Evolutionary conservation across 2,329 filamentous ascomycete genomes (phyloP).

Genomic region (Tympanopsis confertula): DNA sequence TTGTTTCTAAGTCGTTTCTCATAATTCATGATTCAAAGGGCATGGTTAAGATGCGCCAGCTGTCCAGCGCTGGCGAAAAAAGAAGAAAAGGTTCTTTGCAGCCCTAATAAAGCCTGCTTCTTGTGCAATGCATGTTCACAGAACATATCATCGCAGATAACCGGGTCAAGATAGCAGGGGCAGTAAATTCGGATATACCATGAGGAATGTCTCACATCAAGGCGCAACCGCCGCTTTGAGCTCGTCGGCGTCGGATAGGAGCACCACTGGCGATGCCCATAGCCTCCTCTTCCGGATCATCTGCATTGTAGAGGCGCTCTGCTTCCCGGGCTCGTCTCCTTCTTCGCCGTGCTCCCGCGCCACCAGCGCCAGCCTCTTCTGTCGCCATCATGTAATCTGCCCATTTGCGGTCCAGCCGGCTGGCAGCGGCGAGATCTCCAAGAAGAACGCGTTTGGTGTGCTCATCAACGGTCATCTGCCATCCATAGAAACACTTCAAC

Average conservation of each 20-base stretch:
- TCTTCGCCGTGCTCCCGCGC: conserved; percentile 55
- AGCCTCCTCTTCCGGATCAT: not conserved
- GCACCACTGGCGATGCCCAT: not conserved
- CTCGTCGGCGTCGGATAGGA: not conserved
- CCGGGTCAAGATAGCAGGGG: no score
- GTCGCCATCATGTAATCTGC: conserved; percentile 85
- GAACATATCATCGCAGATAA: no score
- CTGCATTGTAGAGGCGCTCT: conserved; percentile 23
- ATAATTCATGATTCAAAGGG: no score
- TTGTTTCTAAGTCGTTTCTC: no score
- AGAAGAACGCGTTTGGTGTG: conserved; percentile 76
- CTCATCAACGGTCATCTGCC: conserved; percentile 89
- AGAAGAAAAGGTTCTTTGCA: no score
- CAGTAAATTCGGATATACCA: no score
- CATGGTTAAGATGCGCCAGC: no score
- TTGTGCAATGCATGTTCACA: no score
- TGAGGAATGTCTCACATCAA: not conserved
- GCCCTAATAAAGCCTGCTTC: no score
- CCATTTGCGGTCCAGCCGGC: conserved; percentile 80
- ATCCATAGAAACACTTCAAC: conserved; percentile 89
- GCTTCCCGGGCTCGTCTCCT: conserved; percentile 72
- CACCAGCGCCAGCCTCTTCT: conserved; percentile 67
- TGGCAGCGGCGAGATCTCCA: conserved; percentile 64
- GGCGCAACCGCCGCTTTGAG: not conserved
- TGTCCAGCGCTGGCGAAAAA: no score